These are phyloP conservation scores for Termitomyces sp. DNA, from an alignment of 768 basidiomycete species.

Conservation along the genomic window DNA sequence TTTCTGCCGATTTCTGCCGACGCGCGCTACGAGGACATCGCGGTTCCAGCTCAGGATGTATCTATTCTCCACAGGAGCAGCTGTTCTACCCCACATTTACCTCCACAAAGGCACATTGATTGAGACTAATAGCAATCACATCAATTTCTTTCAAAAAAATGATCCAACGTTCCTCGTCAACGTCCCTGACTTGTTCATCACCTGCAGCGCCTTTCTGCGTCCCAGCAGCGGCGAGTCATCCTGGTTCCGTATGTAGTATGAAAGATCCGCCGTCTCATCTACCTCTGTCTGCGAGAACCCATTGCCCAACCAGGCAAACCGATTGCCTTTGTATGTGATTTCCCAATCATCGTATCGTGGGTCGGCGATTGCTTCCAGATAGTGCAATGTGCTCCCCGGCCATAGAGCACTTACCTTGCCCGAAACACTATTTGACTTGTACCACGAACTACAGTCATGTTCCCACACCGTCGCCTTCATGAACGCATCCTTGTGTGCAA, in stretches of 20 bases:
- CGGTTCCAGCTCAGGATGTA: neutral
- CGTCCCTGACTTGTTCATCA: conserved; percentile 10
- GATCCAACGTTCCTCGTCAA: neutral
- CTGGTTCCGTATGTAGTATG: conserved; percentile 24
- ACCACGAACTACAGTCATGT: conserved; percentile 30
- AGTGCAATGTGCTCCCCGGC: conserved; percentile 34
- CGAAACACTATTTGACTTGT: conserved; percentile 23
- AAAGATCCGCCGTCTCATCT: conserved; percentile 28
- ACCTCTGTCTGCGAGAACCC: conserved; percentile 30
- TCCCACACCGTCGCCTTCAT: conserved; percentile 32
- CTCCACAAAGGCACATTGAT: too few species aligned
- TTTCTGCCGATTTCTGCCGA: neutral
- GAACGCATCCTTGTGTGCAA: conserved; percentile 26
- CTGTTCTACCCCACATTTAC: too few species aligned
- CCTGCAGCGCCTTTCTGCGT: conserved; percentile 9
- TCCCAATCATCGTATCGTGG: conserved; percentile 34
- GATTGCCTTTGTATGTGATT: conserved; percentile 28
- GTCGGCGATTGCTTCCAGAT: conserved; percentile 28
- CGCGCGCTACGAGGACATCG: neutral
- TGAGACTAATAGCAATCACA: too few species aligned
- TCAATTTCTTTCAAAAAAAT: neutral
- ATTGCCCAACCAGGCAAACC: conserved; percentile 32
- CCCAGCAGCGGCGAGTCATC: conserved; percentile 12
- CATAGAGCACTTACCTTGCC: conserved; percentile 30
- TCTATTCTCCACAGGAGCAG: too few species aligned